These are phyloP conservation scores for Fusarium ramigenum DNA, from an alignment of 2,329 filamentous ascomycete species.

Conservation along the genomic window DNA sequence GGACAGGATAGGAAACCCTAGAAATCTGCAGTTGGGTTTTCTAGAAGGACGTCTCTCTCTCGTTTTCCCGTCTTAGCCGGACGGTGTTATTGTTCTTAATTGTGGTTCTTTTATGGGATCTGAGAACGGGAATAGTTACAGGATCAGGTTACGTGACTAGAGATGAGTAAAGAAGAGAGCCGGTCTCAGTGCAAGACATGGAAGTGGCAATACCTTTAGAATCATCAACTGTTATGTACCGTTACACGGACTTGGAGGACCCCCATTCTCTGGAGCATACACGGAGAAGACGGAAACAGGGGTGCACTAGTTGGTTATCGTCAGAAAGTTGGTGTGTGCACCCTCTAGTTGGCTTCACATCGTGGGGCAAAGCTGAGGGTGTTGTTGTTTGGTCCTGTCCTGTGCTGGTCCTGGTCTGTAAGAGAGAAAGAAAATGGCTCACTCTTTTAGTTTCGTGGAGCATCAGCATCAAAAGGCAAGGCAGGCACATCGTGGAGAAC, in stretches of 20 bases:
- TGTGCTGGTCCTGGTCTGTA: neutral
- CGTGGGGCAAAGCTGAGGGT: constrained; percentile 42
- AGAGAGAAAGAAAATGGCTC: constrained; percentile 45
- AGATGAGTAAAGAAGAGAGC: neutral
- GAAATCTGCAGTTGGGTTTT: constrained; percentile 30
- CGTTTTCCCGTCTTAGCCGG: constrained; percentile 2
- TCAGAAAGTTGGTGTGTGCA: constrained; percentile 24
- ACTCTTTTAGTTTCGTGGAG: constrained; percentile 40
- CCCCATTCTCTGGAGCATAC: constrained; percentile 18
- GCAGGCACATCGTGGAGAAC: constrained; percentile 14
- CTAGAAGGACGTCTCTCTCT: constrained; percentile 34
- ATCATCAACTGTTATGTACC: neutral
- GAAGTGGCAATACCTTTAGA: neutral
- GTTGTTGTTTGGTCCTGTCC: constrained; percentile 8
- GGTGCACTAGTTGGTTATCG: constrained; percentile 11
- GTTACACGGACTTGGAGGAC: neutral
- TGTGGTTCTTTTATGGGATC: neutral
- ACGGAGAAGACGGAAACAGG: constrained; percentile 22
- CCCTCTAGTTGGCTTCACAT: constrained; percentile 36
- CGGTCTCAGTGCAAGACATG: neutral
- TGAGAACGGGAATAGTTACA: neutral
- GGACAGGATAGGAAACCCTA: constrained; percentile 20
- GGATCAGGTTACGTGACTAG: neutral
- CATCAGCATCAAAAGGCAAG: constrained; percentile 21
- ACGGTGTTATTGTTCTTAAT: neutral